Evolutionary conservation across 2,329 filamentous ascomycete genomes (phyloP).

Genomic region (Talaromyces rugulosus): DNA sequence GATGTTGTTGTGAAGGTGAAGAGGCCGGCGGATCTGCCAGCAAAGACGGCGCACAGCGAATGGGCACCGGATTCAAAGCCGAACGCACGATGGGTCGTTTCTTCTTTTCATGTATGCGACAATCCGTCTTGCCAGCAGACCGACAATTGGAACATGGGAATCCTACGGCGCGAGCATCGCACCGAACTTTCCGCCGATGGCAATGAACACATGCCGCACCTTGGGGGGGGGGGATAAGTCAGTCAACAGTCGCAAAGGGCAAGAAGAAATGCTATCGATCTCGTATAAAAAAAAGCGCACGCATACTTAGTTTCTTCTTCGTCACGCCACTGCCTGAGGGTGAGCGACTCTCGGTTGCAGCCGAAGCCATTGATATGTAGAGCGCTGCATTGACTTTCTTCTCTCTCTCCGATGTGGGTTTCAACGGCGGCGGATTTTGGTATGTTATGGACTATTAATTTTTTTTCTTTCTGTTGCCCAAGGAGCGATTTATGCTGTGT

Average conservation of each 20-base stretch:
- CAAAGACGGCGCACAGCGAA: slow-evolving; percentile 37
- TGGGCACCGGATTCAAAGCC: slow-evolving; percentile 43
- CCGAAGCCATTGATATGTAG: slow-evolving; percentile 31
- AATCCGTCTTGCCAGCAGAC: slow-evolving; percentile 39
- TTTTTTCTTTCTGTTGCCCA: not conserved
- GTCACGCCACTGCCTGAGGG: slow-evolving; percentile 31
- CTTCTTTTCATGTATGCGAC: slow-evolving; percentile 49
- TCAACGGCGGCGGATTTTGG: not conserved
- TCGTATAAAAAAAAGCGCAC: not conserved
- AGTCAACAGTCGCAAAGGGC: not conserved
- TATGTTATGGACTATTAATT: not conserved
- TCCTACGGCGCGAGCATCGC: slow-evolving; percentile 46
- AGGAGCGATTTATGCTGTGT: not conserved
- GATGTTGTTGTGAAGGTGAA: not conserved
- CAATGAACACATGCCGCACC: slow-evolving; percentile 47
- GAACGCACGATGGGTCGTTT: slow-evolving; percentile 42
- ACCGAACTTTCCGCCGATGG: slow-evolving; percentile 50
- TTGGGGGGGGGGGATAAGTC: slow-evolving; percentile 20
- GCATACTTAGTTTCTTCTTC: slow-evolving; percentile 37
- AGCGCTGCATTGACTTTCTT: slow-evolving; percentile 13
- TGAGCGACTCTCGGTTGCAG: slow-evolving; percentile 28
- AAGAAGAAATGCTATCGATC: not conserved
- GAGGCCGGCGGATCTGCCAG: not conserved
- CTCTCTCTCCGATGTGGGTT: not conserved
- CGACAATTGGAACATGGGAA: slow-evolving; percentile 48